phyloP scores from a whole-genome alignment of 345 rosid species.

The Abelmoschus esculentus region DNA sequence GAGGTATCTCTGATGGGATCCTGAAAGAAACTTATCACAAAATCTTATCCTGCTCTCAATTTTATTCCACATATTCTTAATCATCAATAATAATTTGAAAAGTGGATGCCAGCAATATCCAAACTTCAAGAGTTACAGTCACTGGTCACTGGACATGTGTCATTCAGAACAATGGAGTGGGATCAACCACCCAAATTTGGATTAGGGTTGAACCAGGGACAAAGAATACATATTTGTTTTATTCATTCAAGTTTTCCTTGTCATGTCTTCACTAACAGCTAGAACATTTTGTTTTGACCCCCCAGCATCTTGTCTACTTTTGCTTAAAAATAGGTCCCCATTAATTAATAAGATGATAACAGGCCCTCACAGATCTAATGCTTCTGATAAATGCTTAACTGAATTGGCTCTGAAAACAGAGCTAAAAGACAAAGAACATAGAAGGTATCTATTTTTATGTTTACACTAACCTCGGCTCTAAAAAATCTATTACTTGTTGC shows the following conservation, averaged over 20 bases:
- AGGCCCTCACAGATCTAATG: background rate
- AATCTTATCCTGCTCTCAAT: conserved; percentile 2
- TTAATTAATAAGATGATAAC: background rate
- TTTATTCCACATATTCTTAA: conserved; percentile 8
- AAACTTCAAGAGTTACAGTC: conserved; percentile 5
- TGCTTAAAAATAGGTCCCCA: background rate
- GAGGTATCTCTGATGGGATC: conserved; percentile 14
- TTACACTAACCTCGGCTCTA: conserved; percentile 12
- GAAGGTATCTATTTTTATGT: background rate
- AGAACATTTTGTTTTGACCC: conserved; percentile 17
- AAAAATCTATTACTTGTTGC: conserved; percentile 27
- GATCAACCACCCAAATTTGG: conserved; percentile 10
- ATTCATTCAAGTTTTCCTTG: conserved; percentile 10
- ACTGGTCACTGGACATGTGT: conserved; percentile 13
- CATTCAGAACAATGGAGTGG: conserved; percentile 8
- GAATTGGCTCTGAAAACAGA: conserved; percentile 1
- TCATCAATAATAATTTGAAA: conserved; percentile 18
- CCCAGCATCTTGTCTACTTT: conserved; percentile 16
- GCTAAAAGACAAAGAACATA: background rate
- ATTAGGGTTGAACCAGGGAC: conserved; percentile 20
- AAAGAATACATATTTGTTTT: conserved; percentile 16
- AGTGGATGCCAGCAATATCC: conserved; percentile 14
- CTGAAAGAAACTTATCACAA: conserved; percentile 13
- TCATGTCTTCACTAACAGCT: conserved; percentile 26
- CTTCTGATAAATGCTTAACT: background rate